These are phyloP conservation scores for Tulasnella sp. DNA, from an alignment of 768 basidiomycete species.

Conservation along the genomic window DNA sequence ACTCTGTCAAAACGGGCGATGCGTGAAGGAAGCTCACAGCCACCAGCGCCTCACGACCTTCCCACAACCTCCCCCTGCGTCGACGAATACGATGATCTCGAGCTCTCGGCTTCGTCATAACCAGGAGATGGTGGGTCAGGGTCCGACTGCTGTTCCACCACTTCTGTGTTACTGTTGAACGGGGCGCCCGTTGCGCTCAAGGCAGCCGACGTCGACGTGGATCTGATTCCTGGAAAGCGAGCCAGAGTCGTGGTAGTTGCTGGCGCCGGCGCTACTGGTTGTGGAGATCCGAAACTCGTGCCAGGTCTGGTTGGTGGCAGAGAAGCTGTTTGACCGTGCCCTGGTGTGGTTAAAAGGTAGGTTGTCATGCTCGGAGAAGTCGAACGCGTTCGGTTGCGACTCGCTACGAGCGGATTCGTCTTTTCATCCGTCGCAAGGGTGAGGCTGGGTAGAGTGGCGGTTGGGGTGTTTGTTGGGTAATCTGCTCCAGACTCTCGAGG, in stretches of 20 bases:
- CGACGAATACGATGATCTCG: neutral
- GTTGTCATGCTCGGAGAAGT: neutral
- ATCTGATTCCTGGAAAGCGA: too few species aligned
- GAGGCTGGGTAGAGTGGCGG: neutral
- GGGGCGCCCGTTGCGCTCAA: neutral
- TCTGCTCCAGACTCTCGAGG: too few species aligned
- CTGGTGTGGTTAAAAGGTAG: neutral
- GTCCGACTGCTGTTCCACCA: neutral
- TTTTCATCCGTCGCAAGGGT: neutral
- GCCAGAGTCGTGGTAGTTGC: too few species aligned
- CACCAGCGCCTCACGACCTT: too few species aligned
- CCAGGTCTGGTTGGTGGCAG: neutral
- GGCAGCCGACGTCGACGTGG: neutral
- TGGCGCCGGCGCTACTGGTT: too few species aligned
- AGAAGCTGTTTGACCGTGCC: neutral
- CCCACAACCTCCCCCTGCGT: too few species aligned
- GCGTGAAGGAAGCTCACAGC: too few species aligned
- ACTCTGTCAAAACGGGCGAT: too few species aligned
- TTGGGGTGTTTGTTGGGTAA: neutral
- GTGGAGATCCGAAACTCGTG: too few species aligned
- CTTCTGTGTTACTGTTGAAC: neutral
- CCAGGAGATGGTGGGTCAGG: neutral
- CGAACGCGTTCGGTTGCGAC: neutral
- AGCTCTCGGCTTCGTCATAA: neutral
- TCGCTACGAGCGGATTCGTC: neutral